Evolutionary conservation across 352 stramenopile species (phyloP), one percentile per base, ranked within the genome.

Genomic region (Phytopythium ostracodes): DNA sequence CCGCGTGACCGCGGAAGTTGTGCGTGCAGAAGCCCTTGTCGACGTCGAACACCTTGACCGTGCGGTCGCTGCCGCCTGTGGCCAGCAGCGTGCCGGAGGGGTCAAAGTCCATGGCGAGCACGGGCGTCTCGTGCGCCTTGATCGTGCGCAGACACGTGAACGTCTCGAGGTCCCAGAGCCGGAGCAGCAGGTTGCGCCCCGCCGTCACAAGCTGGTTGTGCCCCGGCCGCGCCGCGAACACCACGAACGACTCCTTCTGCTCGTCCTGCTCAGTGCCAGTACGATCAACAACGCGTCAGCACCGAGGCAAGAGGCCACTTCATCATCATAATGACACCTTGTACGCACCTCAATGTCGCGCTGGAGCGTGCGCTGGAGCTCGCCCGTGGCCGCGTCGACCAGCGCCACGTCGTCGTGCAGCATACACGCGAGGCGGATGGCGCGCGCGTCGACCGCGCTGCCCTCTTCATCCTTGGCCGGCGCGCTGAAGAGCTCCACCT

Each of bases 21-120:
- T 98, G 94, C 58, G 94, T 98, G 72, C 88, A 97, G 71, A 89
- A 97, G 31, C 90, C 92, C 68, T 95, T 91, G 60, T 96, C 81
- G 29, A 98, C 80, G 71, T 98, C 91, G 59, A 96, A 98, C 27
- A 98, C 92, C 63, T 98, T 97, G 44, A 98, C 96, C 2, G 85
- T 89, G 52, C 96, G 94, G 75, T 99, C 97, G 33, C 96, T 96
- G 25, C 95, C 96, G 65, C 95, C 97, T 2, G 97, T 99, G 10
- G 96, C 96, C 11, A 99, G 74, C 63, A 99, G 72, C 55, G 89
- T 97, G 43, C 90, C 91, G 25, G 91, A 89, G 22, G 85, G 86
- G 72, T 98, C 91, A 63, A 96, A 96, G 31, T 79, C 84, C 82
- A 98, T 94, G 54, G 74, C 76, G 52, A 94, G 69, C 57, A 97